These are phyloP conservation scores for Phytophthora niederhauseri DNA, from an alignment of 352 stramenopile species.

Conservation along the genomic window DNA sequence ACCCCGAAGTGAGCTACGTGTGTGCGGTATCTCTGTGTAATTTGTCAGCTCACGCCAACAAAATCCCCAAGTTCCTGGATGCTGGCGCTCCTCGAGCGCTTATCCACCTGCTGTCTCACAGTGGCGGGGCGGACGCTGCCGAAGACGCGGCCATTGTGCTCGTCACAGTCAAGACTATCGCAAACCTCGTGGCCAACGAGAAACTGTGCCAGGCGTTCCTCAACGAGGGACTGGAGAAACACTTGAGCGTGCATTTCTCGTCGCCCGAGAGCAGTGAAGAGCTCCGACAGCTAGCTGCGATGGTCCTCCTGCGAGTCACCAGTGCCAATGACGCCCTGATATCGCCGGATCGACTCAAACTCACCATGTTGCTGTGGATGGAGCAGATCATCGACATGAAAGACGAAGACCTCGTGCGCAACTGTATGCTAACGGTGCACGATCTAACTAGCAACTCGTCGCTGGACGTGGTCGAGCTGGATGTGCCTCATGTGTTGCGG, in stretches of 20 bases:
- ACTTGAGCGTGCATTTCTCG: conserved; percentile 62
- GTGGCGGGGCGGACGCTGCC: conserved; percentile 29
- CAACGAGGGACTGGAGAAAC: conserved; percentile 72
- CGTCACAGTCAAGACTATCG: conserved; percentile 74
- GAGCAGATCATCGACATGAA: conserved; percentile 84
- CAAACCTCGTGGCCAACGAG: conserved; percentile 77
- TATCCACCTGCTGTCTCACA: conserved; percentile 60
- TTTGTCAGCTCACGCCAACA: conserved; percentile 58
- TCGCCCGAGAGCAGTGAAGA: conserved; percentile 50
- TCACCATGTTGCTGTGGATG: conserved; percentile 77
- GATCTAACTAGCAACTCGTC: conserved; percentile 68
- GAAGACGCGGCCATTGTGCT: conserved; percentile 50
- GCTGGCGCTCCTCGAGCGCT: conserved; percentile 67
- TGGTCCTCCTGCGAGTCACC: conserved; percentile 73
- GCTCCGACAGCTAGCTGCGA: conserved; percentile 69
- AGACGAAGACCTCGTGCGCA: conserved; percentile 70
- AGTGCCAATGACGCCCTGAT: conserved; percentile 76
- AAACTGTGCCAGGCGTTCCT: conserved; percentile 77
- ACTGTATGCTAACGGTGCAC: conserved; percentile 80
- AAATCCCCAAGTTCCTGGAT: conserved; percentile 72
- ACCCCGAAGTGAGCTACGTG: conserved; percentile 52
- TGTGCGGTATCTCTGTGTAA: conserved; percentile 84
- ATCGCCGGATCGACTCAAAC: conserved; percentile 64
- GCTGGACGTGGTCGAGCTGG: conserved; percentile 56
- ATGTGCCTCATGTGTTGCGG: conserved; percentile 67